Evolutionary conservation across 768 basidiomycete genomes (phyloP).

Genomic region (Podaxis sp.): DNA sequence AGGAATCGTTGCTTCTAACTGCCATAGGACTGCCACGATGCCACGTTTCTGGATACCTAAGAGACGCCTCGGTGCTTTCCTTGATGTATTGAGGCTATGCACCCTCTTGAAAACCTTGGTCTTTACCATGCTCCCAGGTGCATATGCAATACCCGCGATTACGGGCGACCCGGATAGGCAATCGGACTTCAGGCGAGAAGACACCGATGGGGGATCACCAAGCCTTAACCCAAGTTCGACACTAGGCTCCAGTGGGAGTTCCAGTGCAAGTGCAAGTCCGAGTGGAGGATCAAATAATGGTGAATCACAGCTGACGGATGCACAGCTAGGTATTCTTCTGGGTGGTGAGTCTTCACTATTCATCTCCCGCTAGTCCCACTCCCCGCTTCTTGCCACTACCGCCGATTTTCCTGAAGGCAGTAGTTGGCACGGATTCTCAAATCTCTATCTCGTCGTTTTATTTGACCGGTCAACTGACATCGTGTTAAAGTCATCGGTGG

Average conservation of each 20-base stretch:
- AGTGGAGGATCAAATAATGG: not conserved
- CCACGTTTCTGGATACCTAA: too few relatives aligned
- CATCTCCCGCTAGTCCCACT: too few relatives aligned
- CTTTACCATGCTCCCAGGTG: not conserved
- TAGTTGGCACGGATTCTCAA: not conserved
- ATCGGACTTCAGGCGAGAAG: not conserved
- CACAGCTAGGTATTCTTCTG: not conserved
- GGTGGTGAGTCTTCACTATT: slow-evolving; percentile 1
- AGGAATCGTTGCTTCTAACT: too few relatives aligned
- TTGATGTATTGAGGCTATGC: not conserved
- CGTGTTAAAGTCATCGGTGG: not conserved
- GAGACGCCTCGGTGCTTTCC: not conserved
- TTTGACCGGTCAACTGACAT: not conserved
- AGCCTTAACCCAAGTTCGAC: not conserved
- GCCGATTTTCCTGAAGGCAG: not conserved
- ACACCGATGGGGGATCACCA: not conserved
- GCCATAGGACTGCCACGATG: too few relatives aligned
- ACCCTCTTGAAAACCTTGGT: not conserved
- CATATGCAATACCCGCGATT: not conserved
- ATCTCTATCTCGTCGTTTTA: not conserved
- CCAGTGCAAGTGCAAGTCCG: not conserved
- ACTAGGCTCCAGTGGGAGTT: not conserved
- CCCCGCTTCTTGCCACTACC: not conserved
- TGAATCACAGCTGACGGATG: not conserved
- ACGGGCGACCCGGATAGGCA: not conserved